Evolutionary conservation across 257 asterid genomes (phyloP).

Genomic region (Leptodermis oblonga): DNA sequence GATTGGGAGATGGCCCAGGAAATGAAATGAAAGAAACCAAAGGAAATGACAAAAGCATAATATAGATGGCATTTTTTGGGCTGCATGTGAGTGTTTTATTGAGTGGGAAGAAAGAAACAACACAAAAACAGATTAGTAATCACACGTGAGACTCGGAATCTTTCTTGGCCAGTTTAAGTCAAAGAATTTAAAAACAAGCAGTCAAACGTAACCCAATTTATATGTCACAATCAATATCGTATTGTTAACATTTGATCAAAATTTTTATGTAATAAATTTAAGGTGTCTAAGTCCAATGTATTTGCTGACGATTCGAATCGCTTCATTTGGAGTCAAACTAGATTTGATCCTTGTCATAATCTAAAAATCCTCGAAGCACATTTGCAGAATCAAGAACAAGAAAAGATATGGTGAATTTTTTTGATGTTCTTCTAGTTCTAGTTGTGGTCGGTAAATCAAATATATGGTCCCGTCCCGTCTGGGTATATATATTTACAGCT

Average conservation of each 20-base stretch:
- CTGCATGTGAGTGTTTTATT: background rate
- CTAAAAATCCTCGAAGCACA: background rate
- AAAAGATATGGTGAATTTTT: background rate
- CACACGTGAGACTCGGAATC: conserved; percentile 5
- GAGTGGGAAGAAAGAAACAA: no score
- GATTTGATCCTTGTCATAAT: background rate
- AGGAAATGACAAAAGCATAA: background rate
- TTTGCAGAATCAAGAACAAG: background rate
- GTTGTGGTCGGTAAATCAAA: no score
- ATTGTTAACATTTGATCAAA: no score
- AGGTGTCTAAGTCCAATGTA: conserved; percentile 13
- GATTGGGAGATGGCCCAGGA: no score
- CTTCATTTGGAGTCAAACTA: background rate
- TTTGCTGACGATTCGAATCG: conserved; percentile 2
- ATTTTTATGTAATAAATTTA: background rate
- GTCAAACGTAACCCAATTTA: background rate
- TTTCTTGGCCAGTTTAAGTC: no score
- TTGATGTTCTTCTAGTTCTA: background rate
- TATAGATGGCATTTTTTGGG: background rate
- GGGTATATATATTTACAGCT: background rate
- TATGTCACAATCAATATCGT: no score
- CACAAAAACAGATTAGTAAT: no score
- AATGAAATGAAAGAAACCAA: background rate
- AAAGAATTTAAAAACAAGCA: background rate
- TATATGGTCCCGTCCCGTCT: background rate